A percentile compares a stretch with the other conserved stretches of the same genome.
Conservation (phyloP, 352 stramenopile genomes). For the Globisporangium takayamanum region DNA sequence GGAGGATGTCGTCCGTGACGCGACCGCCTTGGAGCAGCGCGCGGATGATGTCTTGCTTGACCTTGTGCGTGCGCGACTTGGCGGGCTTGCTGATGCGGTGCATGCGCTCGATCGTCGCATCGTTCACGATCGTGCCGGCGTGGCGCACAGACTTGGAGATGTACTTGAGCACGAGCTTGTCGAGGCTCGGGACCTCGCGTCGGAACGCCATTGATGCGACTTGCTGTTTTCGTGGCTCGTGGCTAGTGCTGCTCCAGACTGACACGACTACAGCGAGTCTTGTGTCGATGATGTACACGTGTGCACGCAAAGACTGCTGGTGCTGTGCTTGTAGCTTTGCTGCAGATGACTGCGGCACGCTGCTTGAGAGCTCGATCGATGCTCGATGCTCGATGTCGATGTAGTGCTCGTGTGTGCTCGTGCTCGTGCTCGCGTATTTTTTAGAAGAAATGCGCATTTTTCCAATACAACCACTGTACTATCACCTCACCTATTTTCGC, state of each 20-base stretch:
- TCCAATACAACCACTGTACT: no score
- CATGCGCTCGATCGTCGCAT: slow-evolving; percentile 50
- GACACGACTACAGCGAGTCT: neutral
- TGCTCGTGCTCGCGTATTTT: no score
- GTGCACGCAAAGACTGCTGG: neutral
- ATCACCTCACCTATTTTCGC: no score
- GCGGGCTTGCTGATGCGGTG: slow-evolving; percentile 67
- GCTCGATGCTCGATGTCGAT: no score
- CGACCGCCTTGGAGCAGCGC: slow-evolving; percentile 65
- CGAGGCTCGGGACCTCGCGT: slow-evolving; percentile 70
- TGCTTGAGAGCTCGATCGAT: no score
- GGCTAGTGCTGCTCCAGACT: neutral
- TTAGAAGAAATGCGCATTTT: no score
- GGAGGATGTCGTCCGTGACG: slow-evolving; percentile 78
- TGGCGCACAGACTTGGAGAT: slow-evolving; percentile 78
- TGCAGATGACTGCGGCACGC: neutral
- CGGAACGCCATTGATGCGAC: slow-evolving; percentile 73
- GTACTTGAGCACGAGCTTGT: slow-evolving; percentile 87
- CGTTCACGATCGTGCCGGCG: slow-evolving; percentile 59
- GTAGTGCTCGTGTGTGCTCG: no score
- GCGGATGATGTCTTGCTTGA: slow-evolving; percentile 85
- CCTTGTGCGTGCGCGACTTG: slow-evolving; percentile 78
- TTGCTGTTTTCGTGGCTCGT: neutral
- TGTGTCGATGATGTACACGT: no score
- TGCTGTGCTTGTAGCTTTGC: neutral